These are phyloP conservation scores for Elaeis guineensis DNA, from an alignment of 176 grass and related monocot species.

Conservation along the genomic window DNA sequence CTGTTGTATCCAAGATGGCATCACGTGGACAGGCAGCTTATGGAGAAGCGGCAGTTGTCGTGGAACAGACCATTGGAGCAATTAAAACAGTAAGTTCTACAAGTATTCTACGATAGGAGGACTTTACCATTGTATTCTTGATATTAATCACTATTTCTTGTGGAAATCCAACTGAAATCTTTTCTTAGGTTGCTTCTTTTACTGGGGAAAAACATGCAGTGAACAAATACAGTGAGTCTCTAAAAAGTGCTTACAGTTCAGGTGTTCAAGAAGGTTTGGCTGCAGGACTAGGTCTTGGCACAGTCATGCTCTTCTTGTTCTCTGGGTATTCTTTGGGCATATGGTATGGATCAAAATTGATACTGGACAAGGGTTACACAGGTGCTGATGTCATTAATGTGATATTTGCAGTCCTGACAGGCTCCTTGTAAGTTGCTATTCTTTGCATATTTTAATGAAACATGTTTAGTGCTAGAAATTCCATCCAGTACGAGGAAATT, in stretches of 20 bases:
- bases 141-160: too few relatives aligned
- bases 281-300: slow-evolving; percentile 71
- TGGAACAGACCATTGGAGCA: slow-evolving; percentile 86
- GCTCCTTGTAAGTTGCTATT: slow-evolving; percentile 75
- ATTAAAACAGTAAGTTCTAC: slow-evolving; percentile 71
- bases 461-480: too few relatives aligned
- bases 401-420: slow-evolving; percentile 92
- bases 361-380: slow-evolving; percentile 67
- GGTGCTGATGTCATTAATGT: slow-evolving; percentile 97
- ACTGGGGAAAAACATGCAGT: slow-evolving; percentile 87
- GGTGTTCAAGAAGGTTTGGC: slow-evolving; percentile 84
- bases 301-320: slow-evolving; percentile 88
- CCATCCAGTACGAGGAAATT: too few relatives aligned
- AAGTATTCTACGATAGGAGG: too few relatives aligned
- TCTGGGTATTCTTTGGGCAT: slow-evolving; percentile 90
- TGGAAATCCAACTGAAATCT: neutral
- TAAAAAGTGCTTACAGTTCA: slow-evolving; percentile 67
- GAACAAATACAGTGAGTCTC: slow-evolving; percentile 64
- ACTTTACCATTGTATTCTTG: too few relatives aligned
- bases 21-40: slow-evolving; percentile 90
- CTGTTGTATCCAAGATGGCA: slow-evolving; percentile 78
- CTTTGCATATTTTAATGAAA: neutral
- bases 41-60: slow-evolving; percentile 60
- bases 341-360: slow-evolving; percentile 95
- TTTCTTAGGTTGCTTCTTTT: slow-evolving; percentile 82